Conservation (phyloP, 257 asterid species). For the Lantana camara region DNA sequence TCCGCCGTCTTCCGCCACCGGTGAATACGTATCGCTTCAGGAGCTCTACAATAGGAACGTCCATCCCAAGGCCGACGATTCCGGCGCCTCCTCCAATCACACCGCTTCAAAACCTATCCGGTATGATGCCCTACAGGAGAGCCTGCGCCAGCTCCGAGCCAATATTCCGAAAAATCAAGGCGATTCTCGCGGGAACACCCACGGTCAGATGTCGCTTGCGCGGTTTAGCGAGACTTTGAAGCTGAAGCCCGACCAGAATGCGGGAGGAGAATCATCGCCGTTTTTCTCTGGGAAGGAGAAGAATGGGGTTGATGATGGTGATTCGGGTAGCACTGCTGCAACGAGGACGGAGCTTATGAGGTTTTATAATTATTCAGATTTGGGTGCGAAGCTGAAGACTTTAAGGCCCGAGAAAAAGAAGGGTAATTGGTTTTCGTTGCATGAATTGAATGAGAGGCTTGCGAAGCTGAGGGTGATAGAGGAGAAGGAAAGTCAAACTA, state of each 20-base stretch:
- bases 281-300: conserved; percentile 27
- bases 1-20: conserved; percentile 24
- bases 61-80: background rate
- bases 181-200: conserved; percentile 1
- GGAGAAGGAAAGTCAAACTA: conserved; percentile 24
- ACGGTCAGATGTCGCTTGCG: conserved; percentile 8
- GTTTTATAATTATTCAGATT: conserved; percentile 34
- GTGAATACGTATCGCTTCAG: conserved; percentile 31
- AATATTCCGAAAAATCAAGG: background rate
- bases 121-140: conserved; percentile 26
- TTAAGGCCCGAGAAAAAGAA: conserved; percentile 58
- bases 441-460: conserved; percentile 62
- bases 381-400: conserved; percentile 53
- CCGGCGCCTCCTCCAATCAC: conserved; percentile 5
- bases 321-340: background rate
- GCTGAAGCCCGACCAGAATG: conserved; percentile 21
- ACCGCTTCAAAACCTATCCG: background rate
- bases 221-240: conserved; percentile 21
- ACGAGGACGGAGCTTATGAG: conserved; percentile 22
- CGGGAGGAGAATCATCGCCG: conserved; percentile 20
- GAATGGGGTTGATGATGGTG: conserved; percentile 12
- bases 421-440: conserved; percentile 57
- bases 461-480: conserved; percentile 48
- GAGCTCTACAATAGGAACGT: conserved; percentile 37
- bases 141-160: conserved; percentile 20